Evolutionary conservation across 495 filamentous ascomycete genomes (phyloP), one percentile per base, ranked within the genome.

Genomic region (Talaromyces borbonicus): DNA sequence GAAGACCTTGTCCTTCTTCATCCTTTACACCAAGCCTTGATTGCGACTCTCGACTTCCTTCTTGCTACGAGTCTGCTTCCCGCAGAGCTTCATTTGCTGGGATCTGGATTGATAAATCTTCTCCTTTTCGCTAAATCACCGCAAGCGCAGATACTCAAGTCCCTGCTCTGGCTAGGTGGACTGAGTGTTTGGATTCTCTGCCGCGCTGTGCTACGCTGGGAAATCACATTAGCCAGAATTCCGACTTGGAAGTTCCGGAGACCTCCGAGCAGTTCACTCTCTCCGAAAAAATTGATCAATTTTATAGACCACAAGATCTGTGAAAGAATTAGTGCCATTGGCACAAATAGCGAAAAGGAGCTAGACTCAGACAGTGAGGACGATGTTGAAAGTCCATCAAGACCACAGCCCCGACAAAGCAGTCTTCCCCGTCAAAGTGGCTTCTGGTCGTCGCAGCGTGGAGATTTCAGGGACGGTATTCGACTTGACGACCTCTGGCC

Each of bases 161-260:
- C 81, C 7, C 57, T 95, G 23, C 68, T 97, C 5, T 97, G 92
- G 90, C 72, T 87, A 27, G 93, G 93, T 20, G 89, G 90, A 22
- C 59, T 96, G 38, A 74, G 75, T 40, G 53, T 94, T 14, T 81
- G 94, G 39, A 66, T 87, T 15, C 69, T 75, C 11, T 94, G 85
- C 58, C 72, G 74, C 30, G 77, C 81, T 38, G 74, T 90, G 12
- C 78, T 97, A n/a, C 77, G 71, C 58, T 95, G 86, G 86, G 87
- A 83, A 27, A 81, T 96, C 12, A 71, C 82, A 40, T 65, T 98
- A 32, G 89, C 90, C 14, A 71, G 93, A 31, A 85, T 98, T 27
- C 92, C 92, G 2, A 85, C 76, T 49, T 96, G 90, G 87, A 83
- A 89, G 26, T 90, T 97, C 52, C 77, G 80, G 49, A 78, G 80